Evolutionary conservation across 2,329 filamentous ascomycete species (phyloP).

Genomic region (Hypoxylon sp.): DNA sequence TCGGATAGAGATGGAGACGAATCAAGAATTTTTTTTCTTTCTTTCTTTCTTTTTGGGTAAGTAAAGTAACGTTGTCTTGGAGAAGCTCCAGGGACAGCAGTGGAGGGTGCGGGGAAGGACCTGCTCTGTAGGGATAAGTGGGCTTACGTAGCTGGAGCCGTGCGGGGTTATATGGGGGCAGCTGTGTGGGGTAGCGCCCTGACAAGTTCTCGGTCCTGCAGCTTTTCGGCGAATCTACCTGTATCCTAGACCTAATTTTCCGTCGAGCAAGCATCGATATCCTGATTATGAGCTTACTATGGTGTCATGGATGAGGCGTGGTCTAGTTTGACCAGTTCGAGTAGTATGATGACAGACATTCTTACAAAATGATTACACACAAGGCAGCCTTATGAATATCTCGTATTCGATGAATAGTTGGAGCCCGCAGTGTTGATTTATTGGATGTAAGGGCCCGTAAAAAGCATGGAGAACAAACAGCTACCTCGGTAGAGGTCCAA

Average conservation of each 20-base stretch:
- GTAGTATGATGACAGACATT: too few relatives aligned
- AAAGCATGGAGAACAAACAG: not conserved
- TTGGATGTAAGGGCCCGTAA: not conserved
- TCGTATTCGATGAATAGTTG: not conserved
- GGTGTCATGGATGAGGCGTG: not conserved
- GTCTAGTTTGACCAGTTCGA: not conserved
- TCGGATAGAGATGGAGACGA: conserved; percentile 10
- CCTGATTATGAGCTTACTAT: not conserved
- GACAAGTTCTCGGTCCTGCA: not conserved
- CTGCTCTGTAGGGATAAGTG: conserved; percentile 1
- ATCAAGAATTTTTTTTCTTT: not conserved
- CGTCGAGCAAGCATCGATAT: not conserved
- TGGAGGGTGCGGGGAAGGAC: conserved; percentile 21
- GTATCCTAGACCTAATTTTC: not conserved
- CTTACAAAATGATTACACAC: not conserved
- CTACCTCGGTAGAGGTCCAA: not conserved
- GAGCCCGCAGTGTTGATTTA: not conserved
- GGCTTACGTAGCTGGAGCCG: not conserved
- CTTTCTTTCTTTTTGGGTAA: not conserved
- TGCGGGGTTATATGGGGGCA: conserved; percentile 23
- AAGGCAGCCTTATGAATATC: not conserved
- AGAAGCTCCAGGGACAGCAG: conserved; percentile 12
- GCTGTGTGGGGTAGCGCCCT: not conserved
- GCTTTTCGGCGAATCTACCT: not conserved
- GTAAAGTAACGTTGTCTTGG: conserved; percentile 27